Conservation (phyloP, 2,329 filamentous ascomycete species). For the Paraphoma sp. region DNA sequence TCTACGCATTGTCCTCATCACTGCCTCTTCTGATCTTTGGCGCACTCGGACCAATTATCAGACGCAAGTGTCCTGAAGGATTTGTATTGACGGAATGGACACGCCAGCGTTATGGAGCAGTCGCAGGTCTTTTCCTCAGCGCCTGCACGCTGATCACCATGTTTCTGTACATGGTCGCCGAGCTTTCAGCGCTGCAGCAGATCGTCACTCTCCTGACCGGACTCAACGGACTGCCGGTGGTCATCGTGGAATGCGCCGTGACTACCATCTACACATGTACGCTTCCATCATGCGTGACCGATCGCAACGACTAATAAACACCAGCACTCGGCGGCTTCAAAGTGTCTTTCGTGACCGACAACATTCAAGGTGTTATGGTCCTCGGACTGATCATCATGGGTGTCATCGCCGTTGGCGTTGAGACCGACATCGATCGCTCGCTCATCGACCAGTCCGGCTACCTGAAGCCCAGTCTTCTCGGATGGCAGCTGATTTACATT, state of each 20-base stretch:
- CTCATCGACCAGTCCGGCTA: slow-evolving; percentile 73
- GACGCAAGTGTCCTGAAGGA: slow-evolving; percentile 79
- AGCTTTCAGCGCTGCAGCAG: slow-evolving; percentile 81
- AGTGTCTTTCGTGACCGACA: slow-evolving; percentile 84
- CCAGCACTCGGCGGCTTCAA: slow-evolving; percentile 79
- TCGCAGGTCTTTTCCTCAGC: slow-evolving; percentile 76
- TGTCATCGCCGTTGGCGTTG: slow-evolving; percentile 77
- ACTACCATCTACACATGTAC: slow-evolving; percentile 86
- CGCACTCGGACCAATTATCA: slow-evolving; percentile 76
- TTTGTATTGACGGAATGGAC: slow-evolving; percentile 89
- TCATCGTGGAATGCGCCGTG: slow-evolving; percentile 78
- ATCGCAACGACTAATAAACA: slow-evolving; percentile 9
- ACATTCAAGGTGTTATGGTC: slow-evolving; percentile 81
- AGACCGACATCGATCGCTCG: slow-evolving; percentile 73
- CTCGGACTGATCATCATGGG: slow-evolving; percentile 76
- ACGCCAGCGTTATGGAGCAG: slow-evolving; percentile 74
- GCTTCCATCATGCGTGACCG: slow-evolving; percentile 8
- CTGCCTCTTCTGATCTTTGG: slow-evolving; percentile 79
- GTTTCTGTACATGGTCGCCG: slow-evolving; percentile 86
- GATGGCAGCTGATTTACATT: slow-evolving; percentile 88
- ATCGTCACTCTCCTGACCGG: slow-evolving; percentile 78
- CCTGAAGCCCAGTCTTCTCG: slow-evolving; percentile 72
- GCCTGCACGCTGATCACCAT: slow-evolving; percentile 80
- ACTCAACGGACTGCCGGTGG: slow-evolving; percentile 73
- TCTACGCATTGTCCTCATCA: slow-evolving; percentile 76